Base-by-base conservation (phyloP, 75 land plant genomes). In the Cupressus sempervirens region DNA sequence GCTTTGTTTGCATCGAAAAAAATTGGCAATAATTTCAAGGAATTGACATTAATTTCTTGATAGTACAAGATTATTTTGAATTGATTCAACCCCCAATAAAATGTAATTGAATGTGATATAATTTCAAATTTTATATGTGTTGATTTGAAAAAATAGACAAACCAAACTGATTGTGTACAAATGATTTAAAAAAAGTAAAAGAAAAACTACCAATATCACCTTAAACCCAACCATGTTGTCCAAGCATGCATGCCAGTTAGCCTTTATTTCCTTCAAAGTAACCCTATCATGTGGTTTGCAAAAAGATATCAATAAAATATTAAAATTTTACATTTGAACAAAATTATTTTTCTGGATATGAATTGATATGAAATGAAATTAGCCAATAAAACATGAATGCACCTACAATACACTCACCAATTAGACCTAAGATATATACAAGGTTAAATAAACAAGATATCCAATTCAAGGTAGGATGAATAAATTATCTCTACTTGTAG, bases 251-350 rank as follows among this genome's bases (percentile, higher is more conserved):
- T 92, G 93, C 98, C 98, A 96, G 76, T 96, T 97, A 84, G 88
- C 86, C 81, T 96, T 96, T 97, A 96, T 96, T 58, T 96, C 94
- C 84, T 90, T 96, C 86, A 96, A 76, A 40, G 90, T 79, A 67
- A 96, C 98, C n/a, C 98, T 94, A 85, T 96, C 98, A 86, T 96
- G 98, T 46, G 98, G 98, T 79, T 97, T 96, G 90, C 41, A 50
- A 83, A 45, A 62, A 91, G 38, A 43, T 62, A 85, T 29, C 58
- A 45, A 16, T 38, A 26, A 14, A 23, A 35, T 83, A 18, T 34
- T 11, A 86, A 11, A 83, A n/a, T 82, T 8, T 34, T 6, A 86
- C 20, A 83, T 86, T n/a, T 7, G 48, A 46, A 70, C 13, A 23
- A 20, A 26, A 11, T 13, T 48, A 1, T 11, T 15, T 50, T 50